Evolutionary conservation across 1,139 yeast genomes (phyloP).

Genomic region (Hemisphaericaspora subhashii): DNA sequence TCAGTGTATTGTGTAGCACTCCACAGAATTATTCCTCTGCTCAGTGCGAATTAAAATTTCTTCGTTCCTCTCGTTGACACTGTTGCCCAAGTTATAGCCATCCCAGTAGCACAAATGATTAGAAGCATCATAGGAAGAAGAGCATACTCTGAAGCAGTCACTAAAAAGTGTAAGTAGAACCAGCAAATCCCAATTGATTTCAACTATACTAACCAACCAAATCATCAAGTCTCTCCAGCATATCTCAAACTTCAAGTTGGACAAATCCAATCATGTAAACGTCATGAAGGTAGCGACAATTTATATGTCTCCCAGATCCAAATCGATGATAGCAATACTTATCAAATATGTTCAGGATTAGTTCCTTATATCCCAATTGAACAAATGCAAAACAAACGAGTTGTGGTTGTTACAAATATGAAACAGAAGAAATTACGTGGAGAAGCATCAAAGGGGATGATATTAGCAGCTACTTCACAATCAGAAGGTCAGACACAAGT

Average conservation of each 20-base stretch:
- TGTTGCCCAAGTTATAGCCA: no score
- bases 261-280: conserved; percentile 36
- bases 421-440: conserved; percentile 92
- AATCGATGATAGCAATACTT: conserved; percentile 17
- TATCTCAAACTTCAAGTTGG: conserved; percentile 44
- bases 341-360: conserved; percentile 63
- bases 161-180: conserved; percentile 8
- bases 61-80: no score
- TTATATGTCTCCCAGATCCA: conserved; percentile 52
- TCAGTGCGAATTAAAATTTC: no score
- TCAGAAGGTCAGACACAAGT: conserved; percentile 18
- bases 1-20: no score
- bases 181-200: neutral
- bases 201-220: conserved; percentile 1
- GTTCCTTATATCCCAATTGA: conserved; percentile 77
- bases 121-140: conserved; percentile 2
- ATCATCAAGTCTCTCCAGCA: conserved; percentile 17
- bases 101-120: neutral
- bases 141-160: conserved; percentile 5
- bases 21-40: no score
- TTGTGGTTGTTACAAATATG: conserved; percentile 82
- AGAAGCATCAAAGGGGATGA: conserved; percentile 56
- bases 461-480: conserved; percentile 47
- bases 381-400: conserved; percentile 78
- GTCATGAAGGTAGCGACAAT: conserved; percentile 54